Evolutionary conservation across 2,329 filamentous ascomycete species (phyloP), one percentile per base, ranked within the genome.

Genomic region (Orbilia javanica): DNA sequence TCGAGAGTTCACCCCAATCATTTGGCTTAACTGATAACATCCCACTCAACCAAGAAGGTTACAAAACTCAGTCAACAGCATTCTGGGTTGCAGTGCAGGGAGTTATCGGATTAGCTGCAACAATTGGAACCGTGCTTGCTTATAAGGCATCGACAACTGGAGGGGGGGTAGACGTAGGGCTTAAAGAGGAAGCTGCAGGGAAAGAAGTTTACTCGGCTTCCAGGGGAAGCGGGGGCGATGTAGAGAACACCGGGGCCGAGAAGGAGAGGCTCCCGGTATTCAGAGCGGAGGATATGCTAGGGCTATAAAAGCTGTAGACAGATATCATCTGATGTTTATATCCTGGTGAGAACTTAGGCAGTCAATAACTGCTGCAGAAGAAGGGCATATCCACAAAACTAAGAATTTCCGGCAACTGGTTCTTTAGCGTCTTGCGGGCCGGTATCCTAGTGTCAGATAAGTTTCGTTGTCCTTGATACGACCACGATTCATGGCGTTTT

Each of bases 201-300:
- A 27, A 39, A 42, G 42, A 42, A 18, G 53, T 76, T 11, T 69
- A 76, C 27, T 42, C 72, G 20, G 34, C 48, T 8, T 46, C 31
- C 31, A 65, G 29, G n/a, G 44, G 42, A 3, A 15, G 29, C 29
- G 46, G 53, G 4, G 64, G 72, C 2, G 57, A 29, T 42, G 27
- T n/a, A 8, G 50, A 60, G 15, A 25, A 13, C 3, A 15, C 29
- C 18, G 66, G 25, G 44, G 48, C 55, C 36, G 42, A 63, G 27
- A 10, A 36, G 20, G 52, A 20, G 13, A 13, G 73, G 6, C 42
- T 71, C 25, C 73, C 73, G 48, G 71, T 77, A 71, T 77, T 77
- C 15, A 70, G 57, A 39, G 73, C 66, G 3, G 73, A 77, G 13
- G 73, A 77, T 63, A 77, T 77, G 73, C 42, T 77, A 3, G 66